These are phyloP conservation scores for Uronychia setigera DNA, from an alignment of 73 alveolate species.

Conservation along the genomic window DNA sequence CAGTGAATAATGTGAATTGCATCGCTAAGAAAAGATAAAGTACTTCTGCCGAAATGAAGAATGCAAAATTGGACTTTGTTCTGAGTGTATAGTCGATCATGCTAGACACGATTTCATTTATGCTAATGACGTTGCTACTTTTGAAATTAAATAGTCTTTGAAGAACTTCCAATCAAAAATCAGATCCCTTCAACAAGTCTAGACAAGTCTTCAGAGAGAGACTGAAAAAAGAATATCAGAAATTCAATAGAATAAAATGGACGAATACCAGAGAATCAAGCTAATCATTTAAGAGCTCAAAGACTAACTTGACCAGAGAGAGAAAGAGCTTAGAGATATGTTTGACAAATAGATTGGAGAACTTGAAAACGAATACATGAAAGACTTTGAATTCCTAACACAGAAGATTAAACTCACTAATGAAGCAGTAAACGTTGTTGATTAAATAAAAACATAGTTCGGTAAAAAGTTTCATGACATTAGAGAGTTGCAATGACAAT, in stretches of 20 bases:
- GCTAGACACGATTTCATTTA: constrained; percentile 47
- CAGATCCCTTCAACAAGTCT: constrained; percentile 5
- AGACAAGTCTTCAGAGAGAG: constrained; percentile 14
- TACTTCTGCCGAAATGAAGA: constrained; percentile 43
- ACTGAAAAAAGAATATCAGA: constrained; percentile 20
- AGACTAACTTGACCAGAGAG: constrained; percentile 23
- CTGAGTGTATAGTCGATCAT: constrained; percentile 47
- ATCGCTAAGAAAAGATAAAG: constrained; percentile 30
- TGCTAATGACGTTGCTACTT: constrained; percentile 54
- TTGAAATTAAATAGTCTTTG: constrained; percentile 30
- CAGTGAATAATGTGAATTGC: too few species aligned
- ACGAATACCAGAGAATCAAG: constrained; percentile 28
- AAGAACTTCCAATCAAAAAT: constrained; percentile 30
- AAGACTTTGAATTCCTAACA: not conserved
- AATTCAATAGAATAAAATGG: constrained; percentile 26
- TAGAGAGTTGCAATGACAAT: not conserved
- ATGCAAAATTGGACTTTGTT: constrained; percentile 42
- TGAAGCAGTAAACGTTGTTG: not conserved
- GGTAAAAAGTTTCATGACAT: not conserved
- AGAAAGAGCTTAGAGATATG: constrained; percentile 1
- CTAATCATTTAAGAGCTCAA: constrained; percentile 29
- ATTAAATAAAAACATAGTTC: not conserved
- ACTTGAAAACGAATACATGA: not conserved
- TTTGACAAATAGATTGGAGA: not conserved
- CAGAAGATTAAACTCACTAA: not conserved